Base-by-base conservation (phyloP, 1,139 yeast species). In the Trichomonascaceae sp. region DNA sequence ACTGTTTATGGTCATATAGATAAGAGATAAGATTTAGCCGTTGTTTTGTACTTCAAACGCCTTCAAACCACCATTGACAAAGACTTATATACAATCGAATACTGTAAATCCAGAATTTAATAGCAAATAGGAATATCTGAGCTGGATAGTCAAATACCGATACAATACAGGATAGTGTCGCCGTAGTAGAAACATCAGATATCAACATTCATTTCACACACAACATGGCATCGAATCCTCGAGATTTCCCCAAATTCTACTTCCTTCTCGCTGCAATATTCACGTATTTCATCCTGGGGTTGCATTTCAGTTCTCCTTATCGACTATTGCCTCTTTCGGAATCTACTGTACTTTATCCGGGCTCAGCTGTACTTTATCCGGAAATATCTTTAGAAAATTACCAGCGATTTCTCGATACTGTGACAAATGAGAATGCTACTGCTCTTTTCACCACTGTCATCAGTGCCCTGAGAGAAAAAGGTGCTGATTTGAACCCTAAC, bases 391-490 rank as follows among this genome's bases (percentile, higher is more conserved):
- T 45, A 12, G 51, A 50, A 2, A 53, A 53, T 27, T 53, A 45
- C 38, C 27, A 32, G 17, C 47, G 24, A 6, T 9, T 48, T 8
- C 51, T 50, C 8, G 53, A 50, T 45, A 68, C 70, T 2, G 69
- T 80, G 19, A 80, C 78, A 55, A 59, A 74, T 12, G 63, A 57
- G 3, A 81, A 81, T 59, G 82, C 85, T 20, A 67, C 81, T 0
- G 77, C 82, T 1, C 60, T 82, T 1, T 81, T 81, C 67, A 80
- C 78, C 59, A 71, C 81, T 1, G 72, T 82, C 10, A 70, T 77
- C 52, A 76, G 79, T 41, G 81, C 80, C 0, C 62, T 79, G 55
- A 77, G 78, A 57, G 78, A 78, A 56, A 76, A 76, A 54, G 75
- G 75, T 50, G 69, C 79, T 13, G 78, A 79, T 62, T 58, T 80